Evolutionary conservation across 169 alveolate genomes (phyloP).

Genomic region (Cryptosporidium andersoni): DNA sequence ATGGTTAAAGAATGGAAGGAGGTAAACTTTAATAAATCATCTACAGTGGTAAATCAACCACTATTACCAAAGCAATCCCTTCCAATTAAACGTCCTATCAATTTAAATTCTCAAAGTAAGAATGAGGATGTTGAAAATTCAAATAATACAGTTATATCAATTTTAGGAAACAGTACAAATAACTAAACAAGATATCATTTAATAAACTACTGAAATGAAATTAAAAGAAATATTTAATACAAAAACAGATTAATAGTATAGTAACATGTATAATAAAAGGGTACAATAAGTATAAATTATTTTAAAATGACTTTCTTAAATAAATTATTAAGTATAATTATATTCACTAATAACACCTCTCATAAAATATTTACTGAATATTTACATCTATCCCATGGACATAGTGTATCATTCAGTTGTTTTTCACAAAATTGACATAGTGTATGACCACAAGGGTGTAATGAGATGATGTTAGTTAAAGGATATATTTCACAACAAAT

Average conservation of each 20-base stretch:
- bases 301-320: no score
- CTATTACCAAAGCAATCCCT: neutral
- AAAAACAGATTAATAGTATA: no score
- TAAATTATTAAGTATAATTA: no score
- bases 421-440: constrained; percentile 44
- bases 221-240: no score
- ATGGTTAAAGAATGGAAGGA: constrained; percentile 36
- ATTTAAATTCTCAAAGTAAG: constrained; percentile 1
- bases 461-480: neutral
- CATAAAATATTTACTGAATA: no score
- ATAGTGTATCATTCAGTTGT: constrained; percentile 31
- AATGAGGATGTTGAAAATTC: neutral
- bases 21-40: constrained; percentile 1
- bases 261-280: no score
- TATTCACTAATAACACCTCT: no score
- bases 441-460: constrained; percentile 51
- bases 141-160: neutral
- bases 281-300: no score
- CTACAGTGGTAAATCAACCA: constrained; percentile 30
- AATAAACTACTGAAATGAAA: no score
- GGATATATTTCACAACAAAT: constrained; percentile 33
- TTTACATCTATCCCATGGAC: constrained; percentile 60
- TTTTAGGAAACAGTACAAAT: neutral
- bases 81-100: no score
- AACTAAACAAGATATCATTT: no score